Conservation (phyloP, 495 filamentous ascomycete genomes). For the Daldinia grandis region DNA sequence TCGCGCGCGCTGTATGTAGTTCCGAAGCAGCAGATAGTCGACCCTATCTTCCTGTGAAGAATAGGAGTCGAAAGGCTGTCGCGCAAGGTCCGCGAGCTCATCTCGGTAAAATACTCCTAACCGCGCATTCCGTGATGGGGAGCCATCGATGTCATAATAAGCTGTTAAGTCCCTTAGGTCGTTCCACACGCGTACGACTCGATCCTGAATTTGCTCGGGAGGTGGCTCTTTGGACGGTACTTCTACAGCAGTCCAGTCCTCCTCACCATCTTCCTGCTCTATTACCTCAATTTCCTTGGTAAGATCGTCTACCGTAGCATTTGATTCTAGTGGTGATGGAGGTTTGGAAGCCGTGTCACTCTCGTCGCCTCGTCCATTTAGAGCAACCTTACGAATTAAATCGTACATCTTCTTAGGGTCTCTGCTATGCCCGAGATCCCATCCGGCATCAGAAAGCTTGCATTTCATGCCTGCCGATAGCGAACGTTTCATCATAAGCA, state of each 20-base stretch:
- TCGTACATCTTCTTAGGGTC: slow-evolving; percentile 40
- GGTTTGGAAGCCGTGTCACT: background rate
- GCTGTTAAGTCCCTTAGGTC: slow-evolving; percentile 46
- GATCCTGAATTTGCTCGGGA: slow-evolving; percentile 45
- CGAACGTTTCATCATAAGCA: slow-evolving; percentile 31
- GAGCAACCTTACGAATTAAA: slow-evolving; percentile 25
- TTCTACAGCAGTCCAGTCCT: slow-evolving; percentile 35
- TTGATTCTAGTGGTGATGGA: slow-evolving; percentile 22
- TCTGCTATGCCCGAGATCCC: slow-evolving; percentile 10
- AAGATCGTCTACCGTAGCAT: slow-evolving; percentile 16
- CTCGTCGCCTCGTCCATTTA: slow-evolving; percentile 2
- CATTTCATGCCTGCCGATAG: slow-evolving; percentile 26
- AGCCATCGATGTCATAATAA: slow-evolving; percentile 50
- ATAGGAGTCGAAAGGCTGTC: slow-evolving; percentile 44
- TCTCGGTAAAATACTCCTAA: slow-evolving; percentile 42
- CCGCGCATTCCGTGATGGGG: slow-evolving; percentile 39
- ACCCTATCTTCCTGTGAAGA: slow-evolving; percentile 52
- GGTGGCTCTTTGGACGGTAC: slow-evolving; percentile 30
- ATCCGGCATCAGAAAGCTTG: slow-evolving; percentile 17
- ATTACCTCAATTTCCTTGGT: slow-evolving; percentile 21
- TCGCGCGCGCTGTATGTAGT: slow-evolving; percentile 48
- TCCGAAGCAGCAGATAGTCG: slow-evolving; percentile 55
- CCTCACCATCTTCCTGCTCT: slow-evolving; percentile 33
- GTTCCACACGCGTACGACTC: slow-evolving; percentile 44
- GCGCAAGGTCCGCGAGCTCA: slow-evolving; percentile 43